Base-by-base conservation (phyloP, 164 flowering plant genomes). In the Saururus chinensis region DNA sequence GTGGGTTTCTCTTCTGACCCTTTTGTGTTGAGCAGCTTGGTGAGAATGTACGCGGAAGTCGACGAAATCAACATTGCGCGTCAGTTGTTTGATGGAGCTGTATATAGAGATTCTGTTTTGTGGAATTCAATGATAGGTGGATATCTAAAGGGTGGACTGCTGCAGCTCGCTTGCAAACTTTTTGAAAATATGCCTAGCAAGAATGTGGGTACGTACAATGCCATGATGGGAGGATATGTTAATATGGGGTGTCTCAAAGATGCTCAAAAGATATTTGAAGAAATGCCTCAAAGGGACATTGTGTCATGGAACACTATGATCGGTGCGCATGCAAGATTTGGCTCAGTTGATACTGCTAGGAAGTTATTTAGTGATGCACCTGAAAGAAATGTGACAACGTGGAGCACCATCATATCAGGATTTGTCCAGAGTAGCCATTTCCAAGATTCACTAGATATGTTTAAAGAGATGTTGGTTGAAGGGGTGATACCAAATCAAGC, bases 111-210 rank as follows among this genome's bases (percentile, higher is more conserved):
- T 67, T 9, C 51, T 0, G 73, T 78, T 40, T 13, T 79, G 51
- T 76, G 77, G 81, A 80, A 79, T 55, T 68, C 82, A 4, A 71
- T 80, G 68, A 53, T 77, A 49, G 73, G 68, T 26, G 80, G 78
- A 14, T 76, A 77, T 52, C 24, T 62, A 30, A 62, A 70, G 35
- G 59, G 66, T 26, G 64, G 75, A 59, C 25, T 68, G 64, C 37
- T 66, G 55, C 42, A 71, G 42, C 25, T 66, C 66, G 73, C 73
- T 41, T 16, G 19, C 17, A 56, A 55, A 25, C 49, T 76, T 63
- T 61, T 68, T 61, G 62, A 26, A 16, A 52, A 20, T 62, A 64
- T 73, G 64, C 42, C 48, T 9, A 13, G n/a, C 21, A 63, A 51
- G 60, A 66, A 63, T 37, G 61, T 66, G 14, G 64, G 56, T 37